Base-by-base conservation (phyloP, 495 filamentous ascomycete species). In the Aspergillus asperescens region DNA sequence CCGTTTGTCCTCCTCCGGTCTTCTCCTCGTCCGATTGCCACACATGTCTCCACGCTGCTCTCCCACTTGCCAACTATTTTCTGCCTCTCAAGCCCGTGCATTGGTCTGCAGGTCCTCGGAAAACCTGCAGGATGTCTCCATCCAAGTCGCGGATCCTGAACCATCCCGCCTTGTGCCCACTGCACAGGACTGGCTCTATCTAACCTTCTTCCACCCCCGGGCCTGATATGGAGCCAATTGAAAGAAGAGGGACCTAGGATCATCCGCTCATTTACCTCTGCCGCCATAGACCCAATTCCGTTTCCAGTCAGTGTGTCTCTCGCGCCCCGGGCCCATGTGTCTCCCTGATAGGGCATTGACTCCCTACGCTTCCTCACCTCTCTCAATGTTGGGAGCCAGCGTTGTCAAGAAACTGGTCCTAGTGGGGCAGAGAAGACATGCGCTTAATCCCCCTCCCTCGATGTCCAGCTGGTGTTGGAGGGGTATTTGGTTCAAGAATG, bases 251-350 rank as follows among this genome's bases (percentile, higher is more conserved):
- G 35, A 38, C 10, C 40, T 27, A 46, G 54, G 54, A 56, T 56
- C 43, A 37, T 23, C 44, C 42, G 24, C 43, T 38, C 15, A 23
- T 44, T 31, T 31, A 39, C 50, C 44, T 47, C 45, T 52, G 41
- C 48, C 40, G 31, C 38, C 41, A 43, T 52, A 23, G 27, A 56
- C 40, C 37, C 38, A 34, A 6, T 50, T 34, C 40, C 54, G 34
- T 25, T 53, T 44, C 29, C 34, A 50, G 42, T 43, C 50, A 37
- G 28, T 42, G 35, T 50, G 15, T 52, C 35, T 62, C 10, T 59
- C 57, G 58, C 60, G 27, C 29, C 43, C 59, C 50, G 23, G 56
- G 54, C 62, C 69, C 72, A 73, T 73, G 72, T 75, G 72, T 72
- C 27, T 23, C 37, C 46, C 39, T 73, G 72, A 75, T 73, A 72